Base-by-base conservation (phyloP, 2,329 filamentous ascomycete species). In the Trichophyton simii region DNA sequence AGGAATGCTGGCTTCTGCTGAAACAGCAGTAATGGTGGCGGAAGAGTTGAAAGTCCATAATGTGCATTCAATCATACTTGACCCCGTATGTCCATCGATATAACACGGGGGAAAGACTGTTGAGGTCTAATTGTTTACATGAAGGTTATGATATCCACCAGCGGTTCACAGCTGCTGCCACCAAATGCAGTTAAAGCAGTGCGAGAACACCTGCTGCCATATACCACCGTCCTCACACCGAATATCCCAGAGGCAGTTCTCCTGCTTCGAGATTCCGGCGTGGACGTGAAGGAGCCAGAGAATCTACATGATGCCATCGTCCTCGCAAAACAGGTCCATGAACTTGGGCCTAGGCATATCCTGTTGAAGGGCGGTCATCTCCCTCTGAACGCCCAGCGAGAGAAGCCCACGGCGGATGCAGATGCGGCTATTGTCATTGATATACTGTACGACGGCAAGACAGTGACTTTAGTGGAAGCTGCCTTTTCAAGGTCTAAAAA, bases 331-430 rank as follows among this genome's bases (percentile, higher is more conserved):
- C 76, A 77, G 11, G 78, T 96, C 6, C 82, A 84, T 44, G 71
- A 73, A 1, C 77, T 95, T 0, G 91, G 91, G 0, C 86, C 91
- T 0, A 82, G 83, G 65, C 91, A 87, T 77, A 87, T 96, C 34
- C 80, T 97, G 8, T 78, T 96, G 62, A 97, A 97, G 74, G 92
- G 92, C 48, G 92, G 92, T 0, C 94, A 97, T 75, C 73, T 87
- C n/a, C 91, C 92, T 1, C 82, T 97, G 65, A 85, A 80, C 3
- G 79, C 77, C 58, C 82, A 87, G 57, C 79, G 84, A 22, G 78
- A 77, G 4, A 80, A 82, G 0, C 86, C 89, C 0, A 77, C 75
- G 52, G 76, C 72, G 0, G 78, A 83, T 0, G 79, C 79, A 6
- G 84, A 91, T 58, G 82, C 78, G 58, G 76, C 84, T 28, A 68